Conservation (phyloP, 257 asterid species). For the Fraxinus anomala region DNA sequence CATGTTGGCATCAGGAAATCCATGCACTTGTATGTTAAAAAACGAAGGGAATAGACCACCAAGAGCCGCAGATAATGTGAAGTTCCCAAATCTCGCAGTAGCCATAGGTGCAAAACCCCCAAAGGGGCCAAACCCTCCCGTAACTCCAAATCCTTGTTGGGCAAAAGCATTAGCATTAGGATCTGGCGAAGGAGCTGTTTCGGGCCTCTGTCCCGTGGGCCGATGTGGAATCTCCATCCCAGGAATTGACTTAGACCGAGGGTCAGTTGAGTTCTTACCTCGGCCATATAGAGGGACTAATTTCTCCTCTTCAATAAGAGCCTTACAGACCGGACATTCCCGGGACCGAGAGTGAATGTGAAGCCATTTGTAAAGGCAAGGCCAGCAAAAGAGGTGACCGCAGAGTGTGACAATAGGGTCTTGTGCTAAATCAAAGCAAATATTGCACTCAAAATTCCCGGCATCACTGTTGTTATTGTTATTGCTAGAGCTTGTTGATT, state of each 20-base stretch:
- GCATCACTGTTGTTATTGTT: slow-evolving; percentile 51
- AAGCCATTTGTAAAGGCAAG: slow-evolving; percentile 72
- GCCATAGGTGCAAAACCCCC: slow-evolving; percentile 47
- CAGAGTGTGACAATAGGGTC: slow-evolving; percentile 72
- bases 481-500: slow-evolving; percentile 48
- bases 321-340: slow-evolving; percentile 76
- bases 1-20: slow-evolving; percentile 40
- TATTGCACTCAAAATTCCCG: slow-evolving; percentile 71
- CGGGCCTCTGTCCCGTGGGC: slow-evolving; percentile 48
- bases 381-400: slow-evolving; percentile 79
- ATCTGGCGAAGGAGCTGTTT: slow-evolving; percentile 49
- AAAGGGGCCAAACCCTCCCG: slow-evolving; percentile 32
- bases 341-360: slow-evolving; percentile 50
- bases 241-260: slow-evolving; percentile 61
- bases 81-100: slow-evolving; percentile 48
- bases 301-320: slow-evolving; percentile 59
- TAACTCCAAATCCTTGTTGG: slow-evolving; percentile 41
- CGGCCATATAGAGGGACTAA: slow-evolving; percentile 66
- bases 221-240: slow-evolving; percentile 54
- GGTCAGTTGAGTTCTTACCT: slow-evolving; percentile 64
- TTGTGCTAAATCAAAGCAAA: slow-evolving; percentile 69
- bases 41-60: slow-evolving; percentile 52
- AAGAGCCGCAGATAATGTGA: slow-evolving; percentile 46
- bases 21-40: slow-evolving; percentile 50
- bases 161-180: slow-evolving; percentile 35